Evolutionary conservation across 257 asterid genomes (phyloP).

Genomic region (Solanum medicagineum): DNA sequence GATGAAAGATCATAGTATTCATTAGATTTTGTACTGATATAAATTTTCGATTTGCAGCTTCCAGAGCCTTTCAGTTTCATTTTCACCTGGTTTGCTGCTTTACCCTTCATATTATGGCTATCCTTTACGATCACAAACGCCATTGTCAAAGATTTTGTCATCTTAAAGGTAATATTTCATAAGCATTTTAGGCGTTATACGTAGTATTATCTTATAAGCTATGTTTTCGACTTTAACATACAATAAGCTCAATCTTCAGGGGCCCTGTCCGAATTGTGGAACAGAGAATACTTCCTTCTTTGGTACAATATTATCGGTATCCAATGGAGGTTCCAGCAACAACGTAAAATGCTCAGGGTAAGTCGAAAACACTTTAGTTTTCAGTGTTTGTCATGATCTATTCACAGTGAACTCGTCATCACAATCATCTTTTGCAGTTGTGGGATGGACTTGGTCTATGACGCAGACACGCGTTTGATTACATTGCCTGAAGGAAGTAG

Average conservation of each 20-base stretch:
- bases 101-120: conserved; percentile 63
- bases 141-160: conserved; percentile 67
- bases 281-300: conserved; percentile 89
- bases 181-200: not conserved
- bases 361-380: not conserved
- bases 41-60: conserved; percentile 42
- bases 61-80: conserved; percentile 98
- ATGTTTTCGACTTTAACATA: not conserved
- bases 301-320: conserved; percentile 75
- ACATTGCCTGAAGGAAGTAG: conserved; percentile 35
- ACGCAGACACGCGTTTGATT: conserved; percentile 32
- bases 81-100: conserved; percentile 96
- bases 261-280: conserved; percentile 97
- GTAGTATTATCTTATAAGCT: not conserved
- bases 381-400: not conserved
- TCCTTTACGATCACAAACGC: conserved; percentile 60
- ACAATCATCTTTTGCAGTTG: conserved; percentile 9
- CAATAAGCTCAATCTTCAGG: conserved; percentile 34
- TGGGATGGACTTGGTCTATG: conserved; percentile 18
- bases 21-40: not conserved
- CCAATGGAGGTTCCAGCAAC: conserved; percentile 79
- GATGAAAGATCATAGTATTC: not conserved
- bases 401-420: not conserved
- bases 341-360: conserved; percentile 64
- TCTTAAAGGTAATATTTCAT: conserved; percentile 48